Percentiles rank a stretch among this genome's conserved stretches.
phyloP scores from a whole-genome alignment of 768 basidiomycete genomes.

The Trametes maxima region DNA sequence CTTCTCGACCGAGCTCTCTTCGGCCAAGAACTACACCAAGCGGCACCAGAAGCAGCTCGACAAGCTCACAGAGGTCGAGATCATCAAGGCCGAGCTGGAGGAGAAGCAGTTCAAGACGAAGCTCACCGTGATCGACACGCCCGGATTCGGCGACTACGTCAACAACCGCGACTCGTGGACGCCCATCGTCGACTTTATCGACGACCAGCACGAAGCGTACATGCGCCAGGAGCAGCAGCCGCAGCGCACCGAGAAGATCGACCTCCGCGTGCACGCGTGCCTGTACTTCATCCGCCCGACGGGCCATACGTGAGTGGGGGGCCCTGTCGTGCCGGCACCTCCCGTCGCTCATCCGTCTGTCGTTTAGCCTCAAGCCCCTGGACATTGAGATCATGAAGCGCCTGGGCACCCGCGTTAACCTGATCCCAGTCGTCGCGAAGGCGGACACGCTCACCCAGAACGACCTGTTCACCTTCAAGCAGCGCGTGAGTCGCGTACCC shows the following conservation, averaged over 20 bases:
- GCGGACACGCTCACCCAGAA: slow-evolving; percentile 96
- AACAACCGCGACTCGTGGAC: slow-evolving; percentile 99
- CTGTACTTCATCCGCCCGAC: slow-evolving; percentile 96
- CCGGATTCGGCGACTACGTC: slow-evolving; percentile 99
- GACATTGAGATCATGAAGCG: slow-evolving; percentile 99
- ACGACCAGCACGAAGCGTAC: slow-evolving; percentile 93
- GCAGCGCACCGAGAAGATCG: slow-evolving; percentile 90
- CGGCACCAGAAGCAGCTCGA: slow-evolving; percentile 96
- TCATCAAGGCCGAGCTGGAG: slow-evolving; percentile 99
- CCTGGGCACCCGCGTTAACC: slow-evolving; percentile 94
- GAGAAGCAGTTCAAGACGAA: slow-evolving; percentile 99
- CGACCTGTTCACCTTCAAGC: slow-evolving; percentile 90
- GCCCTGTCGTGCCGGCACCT: background rate
- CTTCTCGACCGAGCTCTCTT: slow-evolving; percentile 95
- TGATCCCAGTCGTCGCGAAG: slow-evolving; percentile 97
- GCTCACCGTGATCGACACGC: slow-evolving; percentile 98
- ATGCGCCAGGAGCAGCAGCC: slow-evolving; percentile 99
- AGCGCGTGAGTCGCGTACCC: slow-evolving; percentile 68
- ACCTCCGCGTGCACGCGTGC: slow-evolving; percentile 95
- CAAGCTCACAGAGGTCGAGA: slow-evolving; percentile 98
- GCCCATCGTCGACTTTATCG: slow-evolving; percentile 98
- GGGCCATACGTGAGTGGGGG: slow-evolving; percentile 85
- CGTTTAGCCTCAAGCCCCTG: slow-evolving; percentile 82
- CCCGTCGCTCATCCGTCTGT: slow-evolving; percentile 1
- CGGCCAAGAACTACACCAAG: slow-evolving; percentile 84